Evolutionary conservation across 2,329 filamentous ascomycete species (phyloP), one percentile per base, ranked within the genome.

Genomic region (Trichoderma simmonsii): DNA sequence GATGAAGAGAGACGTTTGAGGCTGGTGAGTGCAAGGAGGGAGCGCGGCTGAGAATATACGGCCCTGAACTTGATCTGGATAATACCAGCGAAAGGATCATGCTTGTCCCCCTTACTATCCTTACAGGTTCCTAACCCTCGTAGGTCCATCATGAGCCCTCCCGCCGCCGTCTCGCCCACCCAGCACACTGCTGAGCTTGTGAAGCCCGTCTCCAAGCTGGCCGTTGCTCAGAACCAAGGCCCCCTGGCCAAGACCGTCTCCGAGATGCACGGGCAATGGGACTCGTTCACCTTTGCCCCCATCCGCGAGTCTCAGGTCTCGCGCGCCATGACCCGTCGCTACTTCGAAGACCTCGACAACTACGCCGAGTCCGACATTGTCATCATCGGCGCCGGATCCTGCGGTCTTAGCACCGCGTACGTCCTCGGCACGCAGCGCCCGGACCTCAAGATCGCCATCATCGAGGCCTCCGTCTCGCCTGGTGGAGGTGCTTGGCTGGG

Each of bases 41-140:
- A 73, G 72, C 73, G 80, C 79, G 80, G 82, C 81, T 93, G 91
- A 95, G 92, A 96, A 90, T 90, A 96, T 92, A 96, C 93, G 93
- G 93, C 91, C 86, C 86, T 85, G 76, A 94, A 95, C 93, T 95
- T 95, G 93, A 95, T 95, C 93, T 93, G 92, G 93, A 95, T 95
- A 95, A 96, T 96, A 93, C 93, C 92, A 94, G 94, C 94, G 94
- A 94, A 96, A 97, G 94, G 92, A 97, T 96, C 94, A 97, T 97
- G 93, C 93, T 88, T 85, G 85, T 83, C 84, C 81, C 78, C 80
- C 80, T 77, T 78, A 75, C 76, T 78, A 78, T 77, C 32, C 70
- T 36, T 34, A 24, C 57, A 63, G 32, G 54, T 60, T 73, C 77
- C 80, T 82, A 80, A 82, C 79, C 73, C 73, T 74, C 68, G 69